Conservation (phyloP, 164 flowering plant species). For the Cinnamomum micranthum region DNA sequence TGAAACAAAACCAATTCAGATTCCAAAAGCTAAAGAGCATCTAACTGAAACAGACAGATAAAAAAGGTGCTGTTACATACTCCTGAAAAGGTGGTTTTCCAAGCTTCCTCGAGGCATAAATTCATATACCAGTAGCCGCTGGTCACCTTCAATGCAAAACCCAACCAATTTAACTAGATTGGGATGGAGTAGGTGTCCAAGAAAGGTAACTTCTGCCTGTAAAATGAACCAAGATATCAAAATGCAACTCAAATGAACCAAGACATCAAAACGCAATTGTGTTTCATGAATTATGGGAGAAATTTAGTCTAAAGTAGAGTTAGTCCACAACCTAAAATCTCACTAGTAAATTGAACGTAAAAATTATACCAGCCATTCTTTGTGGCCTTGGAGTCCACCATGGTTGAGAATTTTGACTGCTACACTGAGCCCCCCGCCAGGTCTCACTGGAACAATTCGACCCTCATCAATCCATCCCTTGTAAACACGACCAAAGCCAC, state of each 20-base stretch:
- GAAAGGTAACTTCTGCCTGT: slow-evolving; percentile 95
- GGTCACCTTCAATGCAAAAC: slow-evolving; percentile 95
- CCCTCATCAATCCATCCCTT: slow-evolving; percentile 98
- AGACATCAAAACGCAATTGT: no score
- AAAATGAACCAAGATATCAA: slow-evolving; percentile 3
- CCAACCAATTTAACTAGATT: slow-evolving; percentile 89
- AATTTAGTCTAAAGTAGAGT: background rate
- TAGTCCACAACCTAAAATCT: no score
- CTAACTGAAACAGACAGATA: no score
- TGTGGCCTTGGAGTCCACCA: slow-evolving; percentile 76
- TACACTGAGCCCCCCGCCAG: slow-evolving; percentile 93
- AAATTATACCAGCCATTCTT: slow-evolving; percentile 42
- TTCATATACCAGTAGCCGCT: no score
- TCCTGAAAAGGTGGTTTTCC: slow-evolving; percentile 93
- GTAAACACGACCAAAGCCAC: slow-evolving; percentile 94
- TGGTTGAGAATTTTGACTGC: slow-evolving; percentile 95
- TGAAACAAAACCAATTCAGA: no score
- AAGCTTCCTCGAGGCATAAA: slow-evolving; percentile 98
- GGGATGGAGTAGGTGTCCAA: slow-evolving; percentile 87
- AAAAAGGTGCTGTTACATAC: slow-evolving; percentile 38
- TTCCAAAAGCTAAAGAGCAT: no score
- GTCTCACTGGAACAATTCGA: slow-evolving; percentile 90
- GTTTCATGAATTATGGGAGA: background rate
- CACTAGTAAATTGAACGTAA: no score
- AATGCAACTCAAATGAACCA: no score